Base-by-base conservation (phyloP, 1,284 basidiomycete species). In the Flammula alnicola region DNA sequence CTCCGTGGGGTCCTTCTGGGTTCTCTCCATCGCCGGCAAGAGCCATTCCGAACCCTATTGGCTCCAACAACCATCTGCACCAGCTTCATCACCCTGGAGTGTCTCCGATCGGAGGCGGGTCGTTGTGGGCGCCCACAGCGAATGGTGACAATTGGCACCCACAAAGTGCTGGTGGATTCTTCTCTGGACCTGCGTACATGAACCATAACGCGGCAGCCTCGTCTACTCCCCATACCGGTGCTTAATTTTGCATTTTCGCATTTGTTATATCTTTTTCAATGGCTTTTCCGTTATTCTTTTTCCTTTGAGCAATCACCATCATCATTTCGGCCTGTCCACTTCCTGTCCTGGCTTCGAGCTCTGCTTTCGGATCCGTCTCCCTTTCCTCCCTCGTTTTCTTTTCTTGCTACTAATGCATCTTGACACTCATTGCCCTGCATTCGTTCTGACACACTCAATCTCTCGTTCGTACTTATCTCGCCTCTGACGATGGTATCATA, bases 151-250 rank as follows among this genome's bases (percentile, higher is more conserved):
- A 78, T 10, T 84, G 81, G 80, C 80, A 81, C 56, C 66, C 76
- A 5, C 56, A 60, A 39, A 51, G 72, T 20, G 52, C 66, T 6
- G 64, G 67, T 4, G 65, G 69, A 3, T 82, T 78, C 58, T 82
- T 75, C 55, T 65, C 71, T 17, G 71, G 68, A n/a, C 47, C 69
- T 72, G 30, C 58, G 39, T 84, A 80, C 50, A 62, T 76, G 38
- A 57, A 55, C 27, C 62, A 63, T 30, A 71, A 73, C 49, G 73
- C 77, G 27, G 73, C 82, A 14, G 51, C 66, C 7, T 67, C 70
- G 10, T 72, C 81, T 30, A 70, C 81, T 7, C 78, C 82, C 50
- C 81, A 82, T 58, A 60, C 77, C 39, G 78, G 80, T 49, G 62
- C 63, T 52, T 69, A 60, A 65, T 38, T 38, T 19, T 39, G 35